phyloP scores from a whole-genome alignment of 2,329 filamentous ascomycete species.

The Aureobasidium sp. region DNA sequence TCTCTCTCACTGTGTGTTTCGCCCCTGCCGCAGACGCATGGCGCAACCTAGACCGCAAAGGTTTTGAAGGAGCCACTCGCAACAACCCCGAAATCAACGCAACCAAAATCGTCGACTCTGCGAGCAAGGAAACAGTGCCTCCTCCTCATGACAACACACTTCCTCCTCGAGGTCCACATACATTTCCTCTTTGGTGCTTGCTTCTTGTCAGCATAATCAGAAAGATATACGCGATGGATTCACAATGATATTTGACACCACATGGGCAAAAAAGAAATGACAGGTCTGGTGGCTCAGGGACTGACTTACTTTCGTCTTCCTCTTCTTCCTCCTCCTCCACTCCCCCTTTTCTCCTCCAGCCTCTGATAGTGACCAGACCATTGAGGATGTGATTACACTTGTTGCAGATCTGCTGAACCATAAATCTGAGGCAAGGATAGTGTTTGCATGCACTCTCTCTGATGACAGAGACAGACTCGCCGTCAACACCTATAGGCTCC shows the following conservation, averaged over 20 bases:
- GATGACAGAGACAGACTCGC: no score
- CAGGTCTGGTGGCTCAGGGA: neutral
- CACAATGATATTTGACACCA: neutral
- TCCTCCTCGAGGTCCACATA: no score
- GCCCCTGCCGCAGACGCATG: neutral
- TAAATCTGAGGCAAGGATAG: neutral
- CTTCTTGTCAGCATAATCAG: no score
- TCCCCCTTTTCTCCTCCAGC: neutral
- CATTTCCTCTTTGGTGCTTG: no score
- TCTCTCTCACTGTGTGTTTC: neutral
- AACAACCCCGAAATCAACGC: neutral
- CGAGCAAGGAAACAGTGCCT: neutral
- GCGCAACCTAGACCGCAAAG: neutral
- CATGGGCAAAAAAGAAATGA: neutral
- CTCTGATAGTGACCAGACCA: neutral
- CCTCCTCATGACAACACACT: no score
- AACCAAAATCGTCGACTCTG: neutral
- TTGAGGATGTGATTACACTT: neutral
- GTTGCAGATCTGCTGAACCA: neutral
- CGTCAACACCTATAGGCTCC: no score
- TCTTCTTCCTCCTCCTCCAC: neutral
- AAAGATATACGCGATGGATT: neutral
- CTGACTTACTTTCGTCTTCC: neutral
- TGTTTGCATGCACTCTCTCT: neutral
- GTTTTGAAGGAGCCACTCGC: neutral